phyloP scores from a whole-genome alignment of 768 basidiomycete genomes.

The Leccinellum albellum region DNA sequence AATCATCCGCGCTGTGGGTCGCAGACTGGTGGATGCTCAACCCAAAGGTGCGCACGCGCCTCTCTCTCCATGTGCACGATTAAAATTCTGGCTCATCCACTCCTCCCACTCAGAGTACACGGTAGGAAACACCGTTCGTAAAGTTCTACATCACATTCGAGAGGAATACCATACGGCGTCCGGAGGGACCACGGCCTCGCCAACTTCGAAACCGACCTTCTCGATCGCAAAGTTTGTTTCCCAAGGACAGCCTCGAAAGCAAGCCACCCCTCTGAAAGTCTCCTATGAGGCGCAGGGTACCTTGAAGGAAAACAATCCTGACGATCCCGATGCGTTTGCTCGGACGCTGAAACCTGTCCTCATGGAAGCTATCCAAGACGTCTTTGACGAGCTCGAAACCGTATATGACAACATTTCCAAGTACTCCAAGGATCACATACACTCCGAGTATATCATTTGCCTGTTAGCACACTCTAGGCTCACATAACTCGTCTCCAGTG shows the following conservation, averaged over 20 bases:
- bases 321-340: constrained; percentile 78
- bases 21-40: constrained; percentile 82
- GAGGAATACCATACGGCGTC: constrained; percentile 91
- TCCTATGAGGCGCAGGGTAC: constrained; percentile 49
- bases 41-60: constrained; percentile 70
- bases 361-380: constrained; percentile 96
- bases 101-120: constrained; percentile 67
- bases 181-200: constrained; percentile 38
- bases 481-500: constrained; percentile 44
- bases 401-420: constrained; percentile 94
- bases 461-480: not conserved
- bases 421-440: constrained; percentile 93
- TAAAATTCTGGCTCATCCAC: not conserved
- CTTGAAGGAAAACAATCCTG: constrained; percentile 64
- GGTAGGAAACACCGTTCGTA: constrained; percentile 91
- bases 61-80: not conserved
- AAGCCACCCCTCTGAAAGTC: constrained; percentile 38
- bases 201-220: constrained; percentile 43
- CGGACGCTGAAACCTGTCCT: constrained; percentile 83
- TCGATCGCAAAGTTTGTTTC: constrained; percentile 84
- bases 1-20: constrained; percentile 76
- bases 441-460: constrained; percentile 77
- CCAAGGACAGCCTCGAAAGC: constrained; percentile 62
- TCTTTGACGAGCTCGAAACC: constrained; percentile 92
- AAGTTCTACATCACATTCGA: constrained; percentile 87